Evolutionary conservation across 495 filamentous ascomycete genomes (phyloP), one percentile per base, ranked within the genome.

Genomic region (Hypoxylon lenormandii): DNA sequence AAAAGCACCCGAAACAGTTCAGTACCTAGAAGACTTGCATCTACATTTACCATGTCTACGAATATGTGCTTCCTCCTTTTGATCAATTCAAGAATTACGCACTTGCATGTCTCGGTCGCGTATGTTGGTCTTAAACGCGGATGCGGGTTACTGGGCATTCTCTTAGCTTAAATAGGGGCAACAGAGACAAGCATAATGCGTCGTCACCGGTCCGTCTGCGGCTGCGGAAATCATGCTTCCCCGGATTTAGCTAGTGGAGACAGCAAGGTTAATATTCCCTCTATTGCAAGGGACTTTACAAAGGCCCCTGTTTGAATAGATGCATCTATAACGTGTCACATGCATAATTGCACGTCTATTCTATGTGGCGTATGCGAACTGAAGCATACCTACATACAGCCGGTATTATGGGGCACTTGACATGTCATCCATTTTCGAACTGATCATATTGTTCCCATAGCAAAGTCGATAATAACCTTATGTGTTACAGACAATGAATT

Each of bases 201-300:
- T n/a, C n/a, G 22, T 26, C 10, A 7, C 21, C 8, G n/a, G 19
- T 52, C 49, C 4, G 5, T 33, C 13, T 33, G 10, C 21, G 52
- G 52, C 36, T 43, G 52, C 37, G 23, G 36, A 42, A 15, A 13
- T 45, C 13, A 8, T 40, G 38, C 40, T 57, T 57, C 54, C 54
- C 54, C 54, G 54, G 54, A 21, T 57, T 36, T 21, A 57, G 23
- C 42, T 36, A 4, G 54, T 47, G 54, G 54, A 18, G 22, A 47
- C 18, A 36, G n/a, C 12, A 19, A 18, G 23, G 37, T 46, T 16
- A 6, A 23, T 16, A 19, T 51, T 8, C 15, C 26, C n/a, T 6
- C 26, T 33, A 3, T 18, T 33, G 18, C 11, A 26, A 51, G 22
- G 21, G 36, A 51, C 48, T 33, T 33, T 51, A 26, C 3, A 11